These are phyloP conservation scores for Fusarium haematococcum DNA, from an alignment of 2,329 filamentous ascomycete species.

Conservation along the genomic window DNA sequence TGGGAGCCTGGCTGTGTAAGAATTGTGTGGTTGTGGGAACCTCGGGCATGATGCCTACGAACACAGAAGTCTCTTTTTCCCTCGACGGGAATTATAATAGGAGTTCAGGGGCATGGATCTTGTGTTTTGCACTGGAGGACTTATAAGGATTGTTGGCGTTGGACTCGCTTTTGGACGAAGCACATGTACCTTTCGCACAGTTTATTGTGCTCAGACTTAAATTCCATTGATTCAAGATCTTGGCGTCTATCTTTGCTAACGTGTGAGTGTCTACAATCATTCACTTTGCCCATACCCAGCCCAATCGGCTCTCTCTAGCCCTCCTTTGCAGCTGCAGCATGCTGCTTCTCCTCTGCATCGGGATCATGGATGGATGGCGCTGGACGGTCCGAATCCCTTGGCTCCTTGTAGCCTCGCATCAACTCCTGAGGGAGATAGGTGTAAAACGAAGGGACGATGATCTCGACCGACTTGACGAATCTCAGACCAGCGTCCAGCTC, in stretches of 20 bases:
- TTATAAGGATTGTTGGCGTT: constrained; percentile 19
- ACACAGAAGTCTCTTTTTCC: background rate
- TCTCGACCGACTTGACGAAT: constrained; percentile 71
- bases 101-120: constrained; percentile 29
- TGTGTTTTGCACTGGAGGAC: constrained; percentile 4
- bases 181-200: background rate
- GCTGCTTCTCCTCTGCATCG: constrained; percentile 46
- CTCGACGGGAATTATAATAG: constrained; percentile 11
- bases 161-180: background rate
- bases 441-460: constrained; percentile 72
- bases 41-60: background rate
- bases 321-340: constrained; percentile 31
- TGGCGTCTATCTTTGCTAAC: background rate
- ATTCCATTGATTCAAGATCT: background rate
- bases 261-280: background rate
- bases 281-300: background rate
- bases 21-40: background rate
- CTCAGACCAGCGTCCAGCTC: constrained; percentile 71
- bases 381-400: constrained; percentile 58
- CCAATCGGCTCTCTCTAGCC: constrained; percentile 7
- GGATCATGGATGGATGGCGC: constrained; percentile 57
- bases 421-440: constrained; percentile 75
- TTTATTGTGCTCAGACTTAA: constrained; percentile 7
- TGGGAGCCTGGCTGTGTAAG: background rate
- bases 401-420: constrained; percentile 75